A percentile compares a stretch with the other conserved stretches of the same genome.
Evolutionary conservation across 2,329 filamentous ascomycete genomes (phyloP).

Genomic region (Aspergillus oerlinghausenensis): DNA sequence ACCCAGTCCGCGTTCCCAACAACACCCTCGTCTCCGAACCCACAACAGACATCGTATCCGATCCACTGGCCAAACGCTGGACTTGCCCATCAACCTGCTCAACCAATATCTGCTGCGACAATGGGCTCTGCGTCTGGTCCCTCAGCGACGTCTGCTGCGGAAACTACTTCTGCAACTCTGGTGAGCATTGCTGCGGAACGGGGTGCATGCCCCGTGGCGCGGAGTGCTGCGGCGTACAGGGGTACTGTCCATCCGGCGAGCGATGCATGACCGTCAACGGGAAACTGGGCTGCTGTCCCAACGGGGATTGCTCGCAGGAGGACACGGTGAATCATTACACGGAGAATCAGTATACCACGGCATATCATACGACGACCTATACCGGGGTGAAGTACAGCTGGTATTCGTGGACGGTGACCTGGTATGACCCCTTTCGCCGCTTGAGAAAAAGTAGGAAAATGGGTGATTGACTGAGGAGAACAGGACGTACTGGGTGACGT

Average conservation of each 20-base stretch:
- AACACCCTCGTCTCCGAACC: background rate
- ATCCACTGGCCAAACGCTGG: background rate
- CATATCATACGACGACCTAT: background rate
- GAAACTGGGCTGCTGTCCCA: background rate
- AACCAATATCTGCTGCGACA: background rate
- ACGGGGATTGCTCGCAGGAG: background rate
- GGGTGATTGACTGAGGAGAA: background rate
- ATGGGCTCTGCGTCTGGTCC: background rate
- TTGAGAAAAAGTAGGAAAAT: background rate
- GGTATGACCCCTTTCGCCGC: background rate
- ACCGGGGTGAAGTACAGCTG: background rate
- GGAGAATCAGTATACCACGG: background rate
- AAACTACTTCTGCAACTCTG: background rate
- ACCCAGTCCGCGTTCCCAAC: background rate
- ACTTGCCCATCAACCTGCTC: background rate
- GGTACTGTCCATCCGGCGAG: background rate
- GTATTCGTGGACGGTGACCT: background rate
- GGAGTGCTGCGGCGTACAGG: background rate
- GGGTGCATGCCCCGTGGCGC: background rate
- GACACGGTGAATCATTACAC: background rate
- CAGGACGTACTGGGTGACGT: background rate
- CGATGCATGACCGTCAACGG: background rate
- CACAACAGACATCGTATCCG: background rate
- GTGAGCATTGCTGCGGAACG: background rate
- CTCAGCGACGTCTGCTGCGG: background rate